phyloP scores from a whole-genome alignment of 345 rosid genomes.

The Salix suchowensis region DNA sequence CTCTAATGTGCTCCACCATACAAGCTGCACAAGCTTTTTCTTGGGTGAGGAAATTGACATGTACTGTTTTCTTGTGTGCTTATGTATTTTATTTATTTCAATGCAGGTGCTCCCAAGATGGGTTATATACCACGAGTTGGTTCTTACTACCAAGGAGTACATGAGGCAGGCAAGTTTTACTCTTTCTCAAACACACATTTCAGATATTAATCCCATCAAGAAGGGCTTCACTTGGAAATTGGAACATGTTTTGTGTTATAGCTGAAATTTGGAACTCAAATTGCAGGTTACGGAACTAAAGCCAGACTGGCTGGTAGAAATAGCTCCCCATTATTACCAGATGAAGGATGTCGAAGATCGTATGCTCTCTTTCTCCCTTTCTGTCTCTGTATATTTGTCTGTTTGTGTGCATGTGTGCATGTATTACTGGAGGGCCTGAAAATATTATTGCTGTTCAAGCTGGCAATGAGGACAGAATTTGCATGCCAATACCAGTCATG shows the following conservation, averaged over 20 bases:
- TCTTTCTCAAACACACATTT: not conserved
- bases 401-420: not conserved
- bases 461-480: not conserved
- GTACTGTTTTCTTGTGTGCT: not conserved
- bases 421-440: not conserved
- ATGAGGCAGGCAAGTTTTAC: constrained; percentile 66
- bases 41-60: too few relatives aligned
- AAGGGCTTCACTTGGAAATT: not conserved
- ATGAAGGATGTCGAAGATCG: constrained; percentile 94
- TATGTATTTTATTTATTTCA: constrained; percentile 3
- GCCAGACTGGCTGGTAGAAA: constrained; percentile 98
- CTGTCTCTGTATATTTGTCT: not conserved
- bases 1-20: too few relatives aligned
- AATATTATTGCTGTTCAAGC: not conserved
- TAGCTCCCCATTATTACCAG: constrained; percentile 95
- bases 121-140: constrained; percentile 88
- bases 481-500: not conserved
- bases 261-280: constrained; percentile 19
- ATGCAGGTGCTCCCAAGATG: constrained; percentile 86
- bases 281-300: constrained; percentile 89
- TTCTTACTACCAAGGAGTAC: constrained; percentile 86
- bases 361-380: constrained; percentile 26
- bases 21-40: too few relatives aligned
- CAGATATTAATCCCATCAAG: not conserved
- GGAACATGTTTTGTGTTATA: not conserved